Evolutionary conservation across 805 yeast genomes (phyloP).

Genomic region (Pichia insulana): DNA sequence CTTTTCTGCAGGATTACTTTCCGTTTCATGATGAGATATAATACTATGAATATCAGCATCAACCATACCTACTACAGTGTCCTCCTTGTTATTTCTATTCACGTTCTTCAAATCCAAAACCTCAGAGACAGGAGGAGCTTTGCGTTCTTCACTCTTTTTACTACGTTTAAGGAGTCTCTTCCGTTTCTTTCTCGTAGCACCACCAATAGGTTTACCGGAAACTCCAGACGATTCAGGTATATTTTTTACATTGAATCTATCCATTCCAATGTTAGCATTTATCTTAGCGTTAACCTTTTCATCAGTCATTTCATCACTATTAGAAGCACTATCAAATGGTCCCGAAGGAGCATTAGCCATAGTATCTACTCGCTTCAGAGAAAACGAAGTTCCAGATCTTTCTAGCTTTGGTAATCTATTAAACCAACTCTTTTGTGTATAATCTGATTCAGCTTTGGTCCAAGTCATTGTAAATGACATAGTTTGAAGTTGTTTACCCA

Average conservation of each 20-base stretch:
- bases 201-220: constrained; percentile 67
- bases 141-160: constrained; percentile 21
- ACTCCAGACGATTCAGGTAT: constrained; percentile 21
- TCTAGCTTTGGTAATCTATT: constrained; percentile 76
- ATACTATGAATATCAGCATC: not conserved
- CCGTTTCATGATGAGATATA: not conserved
- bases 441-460: constrained; percentile 54
- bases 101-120: constrained; percentile 12
- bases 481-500: constrained; percentile 82
- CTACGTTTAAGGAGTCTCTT: constrained; percentile 32
- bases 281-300: constrained; percentile 19
- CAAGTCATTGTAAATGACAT: constrained; percentile 90
- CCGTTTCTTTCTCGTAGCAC: constrained; percentile 50
- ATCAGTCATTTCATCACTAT: constrained; percentile 7
- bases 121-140: constrained; percentile 24
- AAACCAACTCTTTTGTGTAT: constrained; percentile 78
- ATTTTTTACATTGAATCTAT: constrained; percentile 5
- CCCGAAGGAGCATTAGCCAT: constrained; percentile 14
- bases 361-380: constrained; percentile 78
- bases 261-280: constrained; percentile 15
- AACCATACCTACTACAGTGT: not conserved
- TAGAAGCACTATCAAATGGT: constrained; percentile 8
- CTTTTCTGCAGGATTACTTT: not conserved
- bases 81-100: constrained; percentile 6
- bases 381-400: constrained; percentile 61